Evolutionary conservation across 106 monocot species (phyloP).

Genomic region (Platanthera zijinensis): DNA sequence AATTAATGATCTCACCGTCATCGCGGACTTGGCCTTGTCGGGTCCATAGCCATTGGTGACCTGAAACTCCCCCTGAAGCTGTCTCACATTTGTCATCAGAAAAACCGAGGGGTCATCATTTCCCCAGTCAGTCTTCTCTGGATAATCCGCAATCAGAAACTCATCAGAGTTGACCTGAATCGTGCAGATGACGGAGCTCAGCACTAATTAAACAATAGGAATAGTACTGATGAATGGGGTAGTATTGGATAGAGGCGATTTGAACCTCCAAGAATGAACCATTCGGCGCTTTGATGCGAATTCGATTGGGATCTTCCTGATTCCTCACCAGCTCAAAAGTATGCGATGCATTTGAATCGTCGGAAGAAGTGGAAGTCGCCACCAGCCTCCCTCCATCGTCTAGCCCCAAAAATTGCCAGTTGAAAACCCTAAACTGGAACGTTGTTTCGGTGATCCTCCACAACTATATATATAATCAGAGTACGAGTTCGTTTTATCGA

Average conservation of each 20-base stretch:
- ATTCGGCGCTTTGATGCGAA: slow-evolving; percentile 53
- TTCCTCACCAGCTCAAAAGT: slow-evolving; percentile 48
- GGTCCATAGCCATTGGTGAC: slow-evolving; percentile 16
- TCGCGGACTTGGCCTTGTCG: background rate
- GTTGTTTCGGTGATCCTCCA: slow-evolving; percentile 25
- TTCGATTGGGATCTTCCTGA: slow-evolving; percentile 20
- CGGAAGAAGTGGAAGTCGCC: slow-evolving; percentile 22
- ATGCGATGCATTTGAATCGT: slow-evolving; percentile 21
- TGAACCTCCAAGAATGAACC: slow-evolving; percentile 53
- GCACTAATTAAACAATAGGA: background rate
- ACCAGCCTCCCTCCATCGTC: slow-evolving; percentile 16
- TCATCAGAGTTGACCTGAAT: background rate
- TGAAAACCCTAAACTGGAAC: slow-evolving; percentile 5
- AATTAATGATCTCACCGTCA: background rate
- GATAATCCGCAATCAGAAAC: slow-evolving; percentile 2
- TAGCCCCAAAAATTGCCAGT: slow-evolving; percentile 7
- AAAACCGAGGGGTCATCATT: slow-evolving; percentile 8
- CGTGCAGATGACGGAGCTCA: background rate
- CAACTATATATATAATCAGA: slow-evolving; percentile 5
- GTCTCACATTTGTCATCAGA: background rate
- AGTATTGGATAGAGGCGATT: no score
- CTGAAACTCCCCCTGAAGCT: slow-evolving; percentile 11
- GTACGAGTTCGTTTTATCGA: background rate
- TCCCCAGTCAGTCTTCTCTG: slow-evolving; percentile 17
- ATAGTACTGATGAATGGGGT: no score